Base-by-base conservation (phyloP, 345 rosid species). In the Leavenworthia alabamica region DNA sequence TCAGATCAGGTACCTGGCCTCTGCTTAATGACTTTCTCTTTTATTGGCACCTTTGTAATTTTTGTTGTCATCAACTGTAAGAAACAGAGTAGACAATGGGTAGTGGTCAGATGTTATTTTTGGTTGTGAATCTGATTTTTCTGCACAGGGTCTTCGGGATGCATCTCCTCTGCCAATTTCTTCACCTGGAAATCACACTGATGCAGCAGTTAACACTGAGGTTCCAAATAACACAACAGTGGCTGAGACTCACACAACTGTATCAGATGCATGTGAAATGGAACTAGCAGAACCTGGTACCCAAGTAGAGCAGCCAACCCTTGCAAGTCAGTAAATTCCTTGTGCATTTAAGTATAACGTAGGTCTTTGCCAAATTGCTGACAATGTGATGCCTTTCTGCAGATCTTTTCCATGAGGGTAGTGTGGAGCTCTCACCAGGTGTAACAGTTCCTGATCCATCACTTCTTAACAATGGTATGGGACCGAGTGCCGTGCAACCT, bases 141-240 rank as follows among this genome's bases (percentile, higher is more conserved):
- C 43, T 74, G 72, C 41, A 44, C 66, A 77, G 81, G 75, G 37
- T 50, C 44, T 49, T 48, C 67, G 35, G 31, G 73, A 70, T 65
- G 68, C 53, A 50, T 67, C 46, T 50, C 59, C 56, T 59, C 72
- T 43, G 24, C 73, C 64, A 27, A 43, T 58, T n/a, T 20, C 74
- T 59, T 68, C 75, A 46, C 62, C 78, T 67, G 72, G 39, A 68
- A 57, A 37, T 14, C 74, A 60, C 57, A 66, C 48, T 62, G 67
- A 72, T 65, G 61, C 56, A 48, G 73, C 72, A 62, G 60, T 37
- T 14, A 35, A 39, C 40, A 54, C 11, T 64, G 79, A 44, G 49
- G 61, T 28, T 24, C 64, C 33, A 39, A 64, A 51, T 63, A 58
- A 56, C 63, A 67, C 74, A 19, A 27, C 56, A 36, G 41, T 46